These are phyloP conservation scores for Straminergon stramineum DNA, from an alignment of 225 moss, liverwort and hornwort species.

Conservation along the genomic window DNA sequence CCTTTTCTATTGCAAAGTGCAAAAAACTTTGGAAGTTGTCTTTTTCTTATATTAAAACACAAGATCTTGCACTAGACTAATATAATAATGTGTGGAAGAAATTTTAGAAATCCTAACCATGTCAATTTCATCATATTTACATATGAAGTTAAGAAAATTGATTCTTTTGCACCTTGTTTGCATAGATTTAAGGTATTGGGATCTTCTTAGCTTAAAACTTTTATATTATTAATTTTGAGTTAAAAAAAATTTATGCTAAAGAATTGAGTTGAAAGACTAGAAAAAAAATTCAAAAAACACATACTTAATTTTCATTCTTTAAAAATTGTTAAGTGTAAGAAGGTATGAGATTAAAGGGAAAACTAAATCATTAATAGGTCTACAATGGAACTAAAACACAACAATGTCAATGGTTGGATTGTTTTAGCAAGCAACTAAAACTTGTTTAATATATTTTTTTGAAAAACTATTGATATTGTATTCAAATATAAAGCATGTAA, in stretches of 20 bases:
- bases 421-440: not conserved
- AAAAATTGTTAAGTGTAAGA: not conserved
- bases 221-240: not conserved
- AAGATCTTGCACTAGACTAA: not conserved
- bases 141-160: not conserved
- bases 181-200: not conserved
- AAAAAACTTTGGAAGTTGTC: no score
- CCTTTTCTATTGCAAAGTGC: no score
- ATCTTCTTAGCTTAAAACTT: not conserved
- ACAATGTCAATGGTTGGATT: not conserved
- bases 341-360: not conserved
- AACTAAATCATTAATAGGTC: not conserved
- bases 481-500: not conserved
- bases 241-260: not conserved
- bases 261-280: not conserved
- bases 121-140: not conserved
- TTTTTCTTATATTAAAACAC: no score
- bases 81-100: not conserved
- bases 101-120: not conserved
- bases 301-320: not conserved
- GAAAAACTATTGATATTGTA: rapidly evolving
- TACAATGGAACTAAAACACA: not conserved
- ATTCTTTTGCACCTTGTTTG: not conserved
- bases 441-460: not conserved
- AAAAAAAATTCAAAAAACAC: not conserved